Evolutionary conservation across 345 rosid genomes (phyloP), one percentile per base, ranked within the genome.

Genomic region (Pistacia vera): DNA sequence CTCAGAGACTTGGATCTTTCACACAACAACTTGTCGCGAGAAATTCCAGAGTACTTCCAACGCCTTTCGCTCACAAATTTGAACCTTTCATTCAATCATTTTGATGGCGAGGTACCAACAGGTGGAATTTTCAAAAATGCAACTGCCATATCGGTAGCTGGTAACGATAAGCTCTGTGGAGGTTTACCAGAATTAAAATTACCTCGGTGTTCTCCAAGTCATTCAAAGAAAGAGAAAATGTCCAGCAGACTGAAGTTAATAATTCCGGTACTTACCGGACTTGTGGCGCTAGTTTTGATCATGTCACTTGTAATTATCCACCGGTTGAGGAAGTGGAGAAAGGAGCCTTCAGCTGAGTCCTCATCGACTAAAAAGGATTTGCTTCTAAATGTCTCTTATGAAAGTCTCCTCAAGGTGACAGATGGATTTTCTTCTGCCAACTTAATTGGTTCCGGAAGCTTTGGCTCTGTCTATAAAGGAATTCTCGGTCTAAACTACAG

Each of bases 401-500:
- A 61, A 13, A 66, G 67, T n/a, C 82, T 85, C 18, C 46, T 69
- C 2, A 71, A 68, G 62, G 79, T 80, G 12, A 85, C 85, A 5
- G 59, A 62, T 22, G 85, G 83, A 30, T 85, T 85, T 77, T 85
- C 88, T 18, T 8, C 61, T 3, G 62, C 71, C 13, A 82, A 75
- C n/a, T 54, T 73, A 49, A 57, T 82, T 25, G 87, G 87, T 35
- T 17, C 10, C 1, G 85, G 88, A 41, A 75, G 85, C 63, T 79
- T 38, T 22, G 87, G 83, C 44, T 74, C 80, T 20, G 85, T 84
- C 8, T 81, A 77, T 44, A 85, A 72, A 64, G 83, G 81, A 54
- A 67, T 63, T 38, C 75, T 83, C 14, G 68, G 20, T 28, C 12
- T 56, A 11, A 49, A 20, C 9, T 48, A 71, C 10, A 35, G 8